phyloP scores from a whole-genome alignment of 306 rosid genomes.

The Adenanthera pavonina region DNA sequence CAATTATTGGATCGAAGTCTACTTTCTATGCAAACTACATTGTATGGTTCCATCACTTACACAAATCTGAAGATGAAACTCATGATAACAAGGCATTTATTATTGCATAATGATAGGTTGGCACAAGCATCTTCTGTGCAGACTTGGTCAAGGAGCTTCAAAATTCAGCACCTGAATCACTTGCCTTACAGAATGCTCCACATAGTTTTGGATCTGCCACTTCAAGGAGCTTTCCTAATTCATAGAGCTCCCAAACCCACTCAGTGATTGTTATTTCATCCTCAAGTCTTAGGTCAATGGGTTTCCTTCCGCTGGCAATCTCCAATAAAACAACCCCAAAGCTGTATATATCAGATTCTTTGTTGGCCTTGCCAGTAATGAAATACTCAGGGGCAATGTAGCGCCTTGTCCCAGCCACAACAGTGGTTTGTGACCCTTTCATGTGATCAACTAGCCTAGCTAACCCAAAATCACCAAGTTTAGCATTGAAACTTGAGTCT shows the following conservation, averaged over 20 bases:
- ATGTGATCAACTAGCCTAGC: background rate
- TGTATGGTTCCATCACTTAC: no score
- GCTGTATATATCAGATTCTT: background rate
- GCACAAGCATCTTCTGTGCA: constrained; percentile 12
- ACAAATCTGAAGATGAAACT: no score
- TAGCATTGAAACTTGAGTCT: background rate
- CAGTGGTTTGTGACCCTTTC: background rate
- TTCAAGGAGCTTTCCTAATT: constrained; percentile 13
- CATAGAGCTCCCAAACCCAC: constrained; percentile 42
- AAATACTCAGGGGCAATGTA: constrained; percentile 7
- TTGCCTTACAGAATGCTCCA: constrained; percentile 22
- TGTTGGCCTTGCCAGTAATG: background rate
- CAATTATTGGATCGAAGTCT: no score
- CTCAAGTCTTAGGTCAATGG: background rate
- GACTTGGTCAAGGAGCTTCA: constrained; percentile 29
- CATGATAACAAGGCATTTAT: background rate
- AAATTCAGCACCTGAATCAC: constrained; percentile 34
- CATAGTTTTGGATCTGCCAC: background rate
- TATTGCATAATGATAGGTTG: background rate
- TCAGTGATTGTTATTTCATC: background rate
- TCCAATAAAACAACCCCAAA: constrained; percentile 19
- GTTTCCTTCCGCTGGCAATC: constrained; percentile 22
- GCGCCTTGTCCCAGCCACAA: background rate
- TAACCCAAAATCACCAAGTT: background rate
- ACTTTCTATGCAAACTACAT: no score